These are phyloP conservation scores for Corchorus olitorius DNA, from an alignment of 345 rosid genomes.

Conservation along the genomic window DNA sequence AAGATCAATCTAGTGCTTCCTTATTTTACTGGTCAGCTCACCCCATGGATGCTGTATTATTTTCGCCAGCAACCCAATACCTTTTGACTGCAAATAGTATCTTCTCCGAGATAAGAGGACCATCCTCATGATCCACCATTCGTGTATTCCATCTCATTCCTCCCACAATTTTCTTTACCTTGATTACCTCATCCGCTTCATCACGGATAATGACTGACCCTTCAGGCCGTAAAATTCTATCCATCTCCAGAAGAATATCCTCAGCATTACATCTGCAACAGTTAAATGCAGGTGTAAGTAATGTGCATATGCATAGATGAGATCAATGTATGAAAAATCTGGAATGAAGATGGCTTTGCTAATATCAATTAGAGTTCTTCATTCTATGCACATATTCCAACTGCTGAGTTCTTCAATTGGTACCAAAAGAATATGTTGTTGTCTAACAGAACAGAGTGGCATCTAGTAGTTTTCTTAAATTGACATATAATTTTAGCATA, in stretches of 20 bases:
- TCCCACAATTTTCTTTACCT: conserved; percentile 19
- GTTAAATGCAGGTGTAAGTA: not conserved
- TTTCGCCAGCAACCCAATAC: conserved; percentile 11
- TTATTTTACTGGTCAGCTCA: not conserved
- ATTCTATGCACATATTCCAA: not conserved
- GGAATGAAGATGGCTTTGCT: not conserved
- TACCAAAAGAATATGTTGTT: not conserved
- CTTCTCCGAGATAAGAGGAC: conserved; percentile 9
- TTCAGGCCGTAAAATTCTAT: conserved; percentile 20
- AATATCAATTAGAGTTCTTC: not conserved
- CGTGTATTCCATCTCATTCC: conserved; percentile 7
- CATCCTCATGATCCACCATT: conserved; percentile 24
- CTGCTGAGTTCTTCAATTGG: not conserved
- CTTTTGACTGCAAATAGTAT: conserved; percentile 10
- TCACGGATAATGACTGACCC: conserved; percentile 18
- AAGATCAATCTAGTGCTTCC: not conserved
- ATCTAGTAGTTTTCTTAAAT: not conserved
- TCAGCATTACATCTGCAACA: conserved; percentile 11
- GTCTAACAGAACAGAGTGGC: not conserved
- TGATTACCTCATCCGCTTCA: not conserved
- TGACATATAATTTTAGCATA: not conserved
- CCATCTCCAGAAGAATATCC: conserved; percentile 24
- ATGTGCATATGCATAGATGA: not conserved
- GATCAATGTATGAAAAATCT: not conserved
- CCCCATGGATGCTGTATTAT: not conserved